phyloP scores from a whole-genome alignment of 345 rosid species.

The Heritiera fomes region DNA sequence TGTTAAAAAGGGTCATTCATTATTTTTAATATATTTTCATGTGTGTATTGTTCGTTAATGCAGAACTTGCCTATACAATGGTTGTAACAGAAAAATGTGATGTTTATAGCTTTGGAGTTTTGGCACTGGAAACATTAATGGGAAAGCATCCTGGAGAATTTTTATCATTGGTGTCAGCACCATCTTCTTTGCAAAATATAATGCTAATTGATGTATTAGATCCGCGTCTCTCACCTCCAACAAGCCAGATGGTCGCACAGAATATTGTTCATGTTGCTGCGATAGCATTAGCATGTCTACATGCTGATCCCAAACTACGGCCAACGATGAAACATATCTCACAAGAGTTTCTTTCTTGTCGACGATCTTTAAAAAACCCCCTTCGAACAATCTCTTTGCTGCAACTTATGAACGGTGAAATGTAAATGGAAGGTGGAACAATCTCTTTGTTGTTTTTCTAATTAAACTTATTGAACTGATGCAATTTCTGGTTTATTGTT shows the following conservation, averaged over 20 bases:
- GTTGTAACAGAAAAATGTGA: too few relatives aligned
- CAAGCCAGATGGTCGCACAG: too few relatives aligned
- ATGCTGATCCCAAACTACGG: slow-evolving; percentile 2
- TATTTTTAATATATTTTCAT: not conserved
- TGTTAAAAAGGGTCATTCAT: not conserved
- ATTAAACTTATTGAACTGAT: too few relatives aligned
- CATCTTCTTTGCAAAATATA: too few relatives aligned
- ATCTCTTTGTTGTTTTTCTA: too few relatives aligned
- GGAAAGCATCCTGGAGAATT: too few relatives aligned
- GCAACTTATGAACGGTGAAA: not conserved
- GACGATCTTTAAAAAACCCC: not conserved
- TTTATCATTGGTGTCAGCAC: too few relatives aligned
- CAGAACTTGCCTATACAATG: not conserved
- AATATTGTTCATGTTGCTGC: not conserved
- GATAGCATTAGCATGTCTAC: slow-evolving; percentile 11
- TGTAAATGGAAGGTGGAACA: not conserved
- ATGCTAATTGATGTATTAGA: too few relatives aligned
- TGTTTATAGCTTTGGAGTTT: too few relatives aligned
- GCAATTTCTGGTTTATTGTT: too few relatives aligned
- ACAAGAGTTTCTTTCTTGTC: not conserved
- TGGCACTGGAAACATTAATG: too few relatives aligned
- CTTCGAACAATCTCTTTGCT: not conserved
- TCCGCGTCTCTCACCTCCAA: too few relatives aligned
- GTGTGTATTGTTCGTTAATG: not conserved
- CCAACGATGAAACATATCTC: slow-evolving; percentile 21